Conservation (phyloP, 257 asterid species). For the Nicotiana undulata region DNA sequence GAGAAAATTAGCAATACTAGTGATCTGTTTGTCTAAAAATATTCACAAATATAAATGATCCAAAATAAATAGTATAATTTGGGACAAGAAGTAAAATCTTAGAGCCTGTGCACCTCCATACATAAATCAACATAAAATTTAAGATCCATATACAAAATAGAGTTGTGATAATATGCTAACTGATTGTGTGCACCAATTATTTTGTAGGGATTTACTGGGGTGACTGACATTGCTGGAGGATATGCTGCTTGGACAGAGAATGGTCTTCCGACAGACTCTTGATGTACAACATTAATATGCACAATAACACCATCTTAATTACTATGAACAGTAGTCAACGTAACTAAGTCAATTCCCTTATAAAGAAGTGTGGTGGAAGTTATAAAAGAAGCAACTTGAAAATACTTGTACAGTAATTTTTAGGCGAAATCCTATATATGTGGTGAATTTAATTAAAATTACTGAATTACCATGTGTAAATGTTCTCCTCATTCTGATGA, state of each 20-base stretch:
- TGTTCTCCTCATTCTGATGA: not conserved
- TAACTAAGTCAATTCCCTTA: not conserved
- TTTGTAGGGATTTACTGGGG: slow-evolving; percentile 61
- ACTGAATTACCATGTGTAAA: not conserved
- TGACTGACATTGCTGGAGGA: slow-evolving; percentile 82
- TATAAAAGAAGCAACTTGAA: not conserved
- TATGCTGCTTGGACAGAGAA: slow-evolving; percentile 62
- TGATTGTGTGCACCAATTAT: not conserved
- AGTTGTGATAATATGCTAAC: not conserved
- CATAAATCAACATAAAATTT: not conserved
- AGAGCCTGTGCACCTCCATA: not conserved
- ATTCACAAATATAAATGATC: not conserved
- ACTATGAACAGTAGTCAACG: not conserved
- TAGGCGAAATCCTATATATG: not conserved
- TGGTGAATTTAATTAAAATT: not conserved
- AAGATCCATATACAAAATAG: not conserved
- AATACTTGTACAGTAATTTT: not conserved
- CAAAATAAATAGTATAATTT: not conserved
- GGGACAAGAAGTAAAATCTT: not conserved
- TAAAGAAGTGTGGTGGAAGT: not conserved
- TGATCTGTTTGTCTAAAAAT: not conserved
- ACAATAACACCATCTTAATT: not conserved
- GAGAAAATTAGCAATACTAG: not conserved
- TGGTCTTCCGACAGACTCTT: slow-evolving; percentile 51
- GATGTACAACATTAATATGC: not conserved